Conservation (phyloP, 1,284 basidiomycete species). For the Malassezia sp. region DNA sequence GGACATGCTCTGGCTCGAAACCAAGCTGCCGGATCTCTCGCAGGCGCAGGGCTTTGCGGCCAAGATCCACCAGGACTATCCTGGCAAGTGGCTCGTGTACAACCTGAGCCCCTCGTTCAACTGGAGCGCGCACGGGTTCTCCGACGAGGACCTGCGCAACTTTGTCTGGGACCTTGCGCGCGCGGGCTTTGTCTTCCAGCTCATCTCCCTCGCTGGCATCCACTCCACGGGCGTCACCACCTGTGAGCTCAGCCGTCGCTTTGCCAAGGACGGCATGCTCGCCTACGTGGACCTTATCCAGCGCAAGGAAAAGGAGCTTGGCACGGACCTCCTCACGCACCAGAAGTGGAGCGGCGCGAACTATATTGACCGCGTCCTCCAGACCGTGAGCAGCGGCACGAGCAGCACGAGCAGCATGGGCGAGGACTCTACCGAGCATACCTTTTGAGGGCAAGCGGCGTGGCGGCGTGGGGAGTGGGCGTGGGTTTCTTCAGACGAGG, state of each 20-base stretch:
- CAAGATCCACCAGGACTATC: constrained; percentile 61
- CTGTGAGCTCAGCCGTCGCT: constrained; percentile 48
- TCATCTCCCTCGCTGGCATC: constrained; percentile 45
- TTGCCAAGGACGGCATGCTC: constrained; percentile 53
- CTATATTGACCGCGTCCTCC: constrained; percentile 41
- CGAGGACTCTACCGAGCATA: constrained; percentile 13
- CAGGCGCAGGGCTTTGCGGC: constrained; percentile 69
- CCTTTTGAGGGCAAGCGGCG: no score
- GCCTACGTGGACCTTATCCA: constrained; percentile 44
- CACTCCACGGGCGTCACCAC: constrained; percentile 39
- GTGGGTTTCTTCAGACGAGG: no score
- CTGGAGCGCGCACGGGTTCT: constrained; percentile 73
- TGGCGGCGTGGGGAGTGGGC: no score
- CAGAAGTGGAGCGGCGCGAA: constrained; percentile 44
- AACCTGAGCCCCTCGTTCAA: constrained; percentile 89
- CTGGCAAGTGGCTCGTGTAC: constrained; percentile 79
- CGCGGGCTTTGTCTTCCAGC: constrained; percentile 44
- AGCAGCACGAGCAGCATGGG: constrained; percentile 39
- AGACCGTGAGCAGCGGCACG: constrained; percentile 38
- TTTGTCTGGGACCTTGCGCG: constrained; percentile 44
- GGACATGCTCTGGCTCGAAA: constrained; percentile 58
- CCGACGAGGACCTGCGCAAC: constrained; percentile 51
- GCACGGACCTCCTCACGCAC: constrained; percentile 43
- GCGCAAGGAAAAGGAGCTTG: constrained; percentile 43
- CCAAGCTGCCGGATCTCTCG: constrained; percentile 67